A percentile compares a stretch with the other conserved stretches of the same genome.
Conservation (phyloP, 75 land plant genomes). For the Selaginella tamariscina region DNA sequence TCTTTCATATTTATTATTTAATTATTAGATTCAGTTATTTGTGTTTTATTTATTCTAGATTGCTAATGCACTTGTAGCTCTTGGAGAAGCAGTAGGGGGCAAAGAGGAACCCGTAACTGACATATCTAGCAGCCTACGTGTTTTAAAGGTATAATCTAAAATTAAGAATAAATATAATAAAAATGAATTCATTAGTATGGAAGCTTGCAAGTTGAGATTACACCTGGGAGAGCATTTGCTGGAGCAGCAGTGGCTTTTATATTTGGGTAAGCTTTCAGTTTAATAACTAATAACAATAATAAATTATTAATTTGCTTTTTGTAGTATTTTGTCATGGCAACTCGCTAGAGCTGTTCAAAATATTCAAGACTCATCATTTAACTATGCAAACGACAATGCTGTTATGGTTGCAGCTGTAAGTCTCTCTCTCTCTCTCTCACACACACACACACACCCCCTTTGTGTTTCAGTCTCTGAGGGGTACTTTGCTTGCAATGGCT, state of each 20-base stretch:
- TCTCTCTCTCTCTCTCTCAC: background rate
- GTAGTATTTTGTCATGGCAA: slow-evolving; percentile 58
- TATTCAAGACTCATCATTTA: slow-evolving; percentile 44
- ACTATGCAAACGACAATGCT: slow-evolving; percentile 82
- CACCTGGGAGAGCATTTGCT: slow-evolving; percentile 45
- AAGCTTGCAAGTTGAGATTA: slow-evolving; percentile 55
- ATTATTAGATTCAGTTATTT: background rate
- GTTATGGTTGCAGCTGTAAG: slow-evolving; percentile 57
- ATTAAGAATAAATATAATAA: background rate
- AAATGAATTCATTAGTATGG: slow-evolving; percentile 90
- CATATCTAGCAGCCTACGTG: background rate
- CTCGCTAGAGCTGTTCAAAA: slow-evolving; percentile 47
- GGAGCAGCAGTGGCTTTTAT: slow-evolving; percentile 48
- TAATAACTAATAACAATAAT: background rate
- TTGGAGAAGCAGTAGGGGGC: slow-evolving; percentile 50
- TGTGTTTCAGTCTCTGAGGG: slow-evolving; percentile 64
- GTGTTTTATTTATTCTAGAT: slow-evolving; percentile 37
- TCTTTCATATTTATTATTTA: background rate
- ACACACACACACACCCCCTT: too few species aligned
- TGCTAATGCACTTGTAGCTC: slow-evolving; percentile 42
- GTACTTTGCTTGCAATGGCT: slow-evolving; percentile 42
- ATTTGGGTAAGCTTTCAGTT: slow-evolving; percentile 45
- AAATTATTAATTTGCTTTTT: background rate
- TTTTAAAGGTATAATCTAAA: background rate
- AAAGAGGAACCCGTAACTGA: slow-evolving; percentile 21